These are phyloP conservation scores for Schizosaccharomyces lindneri DNA, from an alignment of 805 yeast genomes.

Conservation along the genomic window DNA sequence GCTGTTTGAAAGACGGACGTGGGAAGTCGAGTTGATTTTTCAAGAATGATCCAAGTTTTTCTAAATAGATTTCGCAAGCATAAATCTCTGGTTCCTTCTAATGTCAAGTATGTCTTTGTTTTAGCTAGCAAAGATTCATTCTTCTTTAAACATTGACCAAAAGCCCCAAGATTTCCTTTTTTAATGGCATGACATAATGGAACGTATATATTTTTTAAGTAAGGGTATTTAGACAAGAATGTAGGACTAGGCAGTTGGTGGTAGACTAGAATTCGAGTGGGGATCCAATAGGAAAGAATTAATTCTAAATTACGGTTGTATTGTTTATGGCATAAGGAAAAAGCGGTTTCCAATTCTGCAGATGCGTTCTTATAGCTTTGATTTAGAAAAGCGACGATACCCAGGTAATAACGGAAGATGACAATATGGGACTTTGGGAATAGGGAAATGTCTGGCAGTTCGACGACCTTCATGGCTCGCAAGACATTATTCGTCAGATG, in stretches of 20 bases:
- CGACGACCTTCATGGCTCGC: conserved; percentile 37
- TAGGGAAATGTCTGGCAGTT: conserved; percentile 25
- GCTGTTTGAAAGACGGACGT: not conserved
- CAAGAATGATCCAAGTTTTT: conserved; percentile 14
- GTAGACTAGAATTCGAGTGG: conserved; percentile 29
- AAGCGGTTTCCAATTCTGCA: conserved; percentile 24
- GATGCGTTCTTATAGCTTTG: conserved; percentile 22
- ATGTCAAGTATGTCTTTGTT: conserved; percentile 33
- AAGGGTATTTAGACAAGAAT: conserved; percentile 21
- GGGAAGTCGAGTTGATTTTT: conserved; percentile 13
- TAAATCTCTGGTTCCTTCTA: conserved; percentile 26
- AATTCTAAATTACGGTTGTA: conserved; percentile 16
- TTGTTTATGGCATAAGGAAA: conserved; percentile 14
- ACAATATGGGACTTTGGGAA: conserved; percentile 30
- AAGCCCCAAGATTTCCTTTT: conserved; percentile 31
- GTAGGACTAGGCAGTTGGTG: conserved; percentile 22
- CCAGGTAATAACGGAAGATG: conserved; percentile 43
- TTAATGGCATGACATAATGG: conserved; percentile 24
- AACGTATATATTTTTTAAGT: conserved; percentile 20
- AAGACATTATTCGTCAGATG: conserved; percentile 55
- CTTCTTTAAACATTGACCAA: conserved; percentile 21
- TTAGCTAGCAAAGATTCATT: conserved; percentile 28
- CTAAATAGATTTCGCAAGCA: conserved; percentile 29
- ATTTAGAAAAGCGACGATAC: conserved; percentile 40
- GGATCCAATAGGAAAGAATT: conserved; percentile 37